Evolutionary conservation across 1,284 basidiomycete genomes (phyloP), one percentile per base, ranked within the genome.

Genomic region (Trichosporon asahii): DNA sequence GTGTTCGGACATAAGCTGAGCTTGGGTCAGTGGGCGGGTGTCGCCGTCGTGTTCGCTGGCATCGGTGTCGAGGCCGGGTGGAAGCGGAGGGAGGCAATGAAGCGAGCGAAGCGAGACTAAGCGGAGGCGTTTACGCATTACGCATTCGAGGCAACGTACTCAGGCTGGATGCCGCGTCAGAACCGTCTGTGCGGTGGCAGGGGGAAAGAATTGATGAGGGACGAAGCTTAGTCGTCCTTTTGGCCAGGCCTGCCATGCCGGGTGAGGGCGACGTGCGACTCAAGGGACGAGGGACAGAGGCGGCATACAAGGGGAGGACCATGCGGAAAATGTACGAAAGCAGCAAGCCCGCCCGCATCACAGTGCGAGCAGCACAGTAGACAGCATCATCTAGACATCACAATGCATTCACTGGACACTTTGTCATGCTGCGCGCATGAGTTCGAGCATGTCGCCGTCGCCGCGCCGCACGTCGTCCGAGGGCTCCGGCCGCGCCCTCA

Each of bases 1-100:
- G 89, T 98, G 0, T 99, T 98, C 83, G 90, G 93, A 76, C 96
- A 99, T 84, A 88, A 87, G 73, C 86, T 99, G 66, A 90, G 90
- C 0, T 71, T 79, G 0, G 92, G 94, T 0, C 97, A 99, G 84
- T 99, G 97, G 97, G 76, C 88, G 2, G 97, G 96, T 18, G 90
- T 95, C 0, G 90, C 84, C 0, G 89, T 95, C 33, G 97, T 99
- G 3, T 98, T 99, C 83, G 88, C 89, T 3, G 95, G 94, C 1
- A 96, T 99, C 73, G 94, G 92, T 0, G 88, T 98, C 15, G 96
- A 98, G 81, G 95, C 95, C 0, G 89, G 89, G 76, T 90, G 94
- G 23, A 96, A 96, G 82, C 71, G 80, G 33, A 55, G 73, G 23
- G 79, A 80, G 27, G 76, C 79, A 61, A 64, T 75, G 64, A 75